Percentiles rank a stretch among this genome's conserved stretches.
These are phyloP conservation scores for Tulasnella sp. DNA, from an alignment of 768 basidiomycete genomes.

Conservation along the genomic window DNA sequence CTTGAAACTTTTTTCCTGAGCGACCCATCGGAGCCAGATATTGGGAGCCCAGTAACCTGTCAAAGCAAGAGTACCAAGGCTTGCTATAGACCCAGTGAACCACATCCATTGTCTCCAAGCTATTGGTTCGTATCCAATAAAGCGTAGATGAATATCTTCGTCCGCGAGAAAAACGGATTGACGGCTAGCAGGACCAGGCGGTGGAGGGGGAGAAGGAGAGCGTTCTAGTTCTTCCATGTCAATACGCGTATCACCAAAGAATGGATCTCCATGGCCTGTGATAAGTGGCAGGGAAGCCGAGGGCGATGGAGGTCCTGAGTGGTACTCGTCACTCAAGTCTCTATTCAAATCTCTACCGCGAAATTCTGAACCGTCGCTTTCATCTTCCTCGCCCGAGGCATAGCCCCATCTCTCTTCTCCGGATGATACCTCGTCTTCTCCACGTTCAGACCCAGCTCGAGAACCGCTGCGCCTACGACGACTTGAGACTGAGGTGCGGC, in stretches of 20 bases:
- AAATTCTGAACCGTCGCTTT: conserved; percentile 28
- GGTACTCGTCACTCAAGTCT: conserved; percentile 44
- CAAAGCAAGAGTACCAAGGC: conserved; percentile 60
- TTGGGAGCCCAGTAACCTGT: conserved; percentile 90
- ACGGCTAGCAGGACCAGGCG: conserved; percentile 74
- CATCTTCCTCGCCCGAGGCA: conserved; percentile 70
- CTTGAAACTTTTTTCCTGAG: conserved; percentile 70
- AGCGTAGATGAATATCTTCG: conserved; percentile 78
- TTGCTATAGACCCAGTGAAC: conserved; percentile 52
- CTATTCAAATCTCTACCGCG: conserved; percentile 29
- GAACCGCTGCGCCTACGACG: conserved; percentile 28
- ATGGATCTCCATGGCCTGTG: conserved; percentile 42
- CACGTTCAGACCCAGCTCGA: conserved; percentile 35
- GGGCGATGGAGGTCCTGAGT: conserved; percentile 57
- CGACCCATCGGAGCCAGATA: conserved; percentile 80
- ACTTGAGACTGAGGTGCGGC: conserved; percentile 21
- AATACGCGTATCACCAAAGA: conserved; percentile 72
- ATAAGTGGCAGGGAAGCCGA: conserved; percentile 48
- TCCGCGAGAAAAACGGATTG: conserved; percentile 79
- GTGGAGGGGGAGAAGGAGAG: conserved; percentile 29
- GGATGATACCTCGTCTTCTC: conserved; percentile 32
- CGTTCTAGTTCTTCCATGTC: conserved; percentile 60
- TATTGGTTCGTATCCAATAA: conserved; percentile 70
- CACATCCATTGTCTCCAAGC: conserved; percentile 53
- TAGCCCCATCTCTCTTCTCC: conserved; percentile 88